Evolutionary conservation across 495 filamentous ascomycete genomes (phyloP), one percentile per base, ranked within the genome.

Genomic region (Thermochaetoides thermophila): DNA sequence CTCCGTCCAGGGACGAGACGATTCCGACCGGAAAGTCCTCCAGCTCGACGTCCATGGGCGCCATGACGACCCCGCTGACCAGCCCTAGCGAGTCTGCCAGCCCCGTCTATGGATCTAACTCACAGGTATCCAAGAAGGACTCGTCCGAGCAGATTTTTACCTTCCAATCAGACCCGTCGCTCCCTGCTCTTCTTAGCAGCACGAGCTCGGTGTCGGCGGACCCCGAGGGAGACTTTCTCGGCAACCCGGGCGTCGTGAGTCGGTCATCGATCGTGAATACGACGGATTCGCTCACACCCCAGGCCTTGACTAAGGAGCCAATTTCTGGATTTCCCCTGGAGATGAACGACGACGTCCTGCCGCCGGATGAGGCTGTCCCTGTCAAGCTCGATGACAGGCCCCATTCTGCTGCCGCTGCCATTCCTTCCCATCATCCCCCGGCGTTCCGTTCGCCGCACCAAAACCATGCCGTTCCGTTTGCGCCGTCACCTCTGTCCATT

Each of bases 171-270:
- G 76, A 83, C 40, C 78, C 80, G 10, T 82, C 78, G 26, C 66
- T 85, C 5, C 80, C 80, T 3, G 80, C 80, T 24, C 67, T 85
- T 5, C 61, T 82, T 10, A 83, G 78, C 19, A 74, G 78, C n/a
- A 77, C 78, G n/a, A 81, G 78, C 17, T 85, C 80, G n/a, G 57
- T 83, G 13, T 84, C 76, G 13, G 73, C 61, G 9, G 66, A 71
- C 27, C 47, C 59, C 1, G 71, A 73, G 42, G 66, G 60, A 5
- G 67, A 73, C 19, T 65, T 70, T 27, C 53, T 71, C 10, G 45
- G 59, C 32, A 50, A 52, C n/a, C 67, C 67, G 5, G 66, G 66
- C 3, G 47, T 59, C 5, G 44, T 64, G 18, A 46, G 50, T 27
- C 50, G 48, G 18, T 45, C 49, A 17, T 56, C 52, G 8, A 48